Evolutionary conservation across 2,329 filamentous ascomycete genomes (phyloP).

Genomic region (Aspergillus fijiensis): DNA sequence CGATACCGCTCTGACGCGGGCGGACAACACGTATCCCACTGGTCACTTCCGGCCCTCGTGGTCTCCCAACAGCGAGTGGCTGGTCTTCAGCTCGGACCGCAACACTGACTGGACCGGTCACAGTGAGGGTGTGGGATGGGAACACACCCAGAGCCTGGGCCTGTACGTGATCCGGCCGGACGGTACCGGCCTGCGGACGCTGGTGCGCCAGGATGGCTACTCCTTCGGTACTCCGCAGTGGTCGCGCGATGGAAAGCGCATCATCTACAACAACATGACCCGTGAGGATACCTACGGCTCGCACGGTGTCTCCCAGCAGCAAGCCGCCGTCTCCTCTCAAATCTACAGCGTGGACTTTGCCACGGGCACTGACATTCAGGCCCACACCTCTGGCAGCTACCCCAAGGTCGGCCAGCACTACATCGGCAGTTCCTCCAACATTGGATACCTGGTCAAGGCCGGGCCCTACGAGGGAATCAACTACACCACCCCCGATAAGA

Average conservation of each 20-base stretch:
- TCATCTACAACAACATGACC: constrained; percentile 44
- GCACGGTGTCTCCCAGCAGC: constrained; percentile 30
- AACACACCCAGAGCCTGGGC: constrained; percentile 44
- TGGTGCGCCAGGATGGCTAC: constrained; percentile 35
- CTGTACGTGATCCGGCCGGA: constrained; percentile 43
- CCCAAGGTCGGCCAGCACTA: constrained; percentile 10
- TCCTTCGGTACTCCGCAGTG: constrained; percentile 42
- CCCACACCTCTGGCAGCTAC: constrained; percentile 5
- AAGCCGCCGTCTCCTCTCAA: not conserved
- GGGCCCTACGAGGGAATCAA: constrained; percentile 4
- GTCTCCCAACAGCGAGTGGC: constrained; percentile 45
- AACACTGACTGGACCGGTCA: constrained; percentile 47
- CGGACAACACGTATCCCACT: constrained; percentile 28
- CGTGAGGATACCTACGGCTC: constrained; percentile 40
- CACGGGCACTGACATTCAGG: constrained; percentile 32
- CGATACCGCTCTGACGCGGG: constrained; percentile 26
- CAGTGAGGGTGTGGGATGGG: constrained; percentile 40
- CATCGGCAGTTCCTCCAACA: constrained; percentile 5
- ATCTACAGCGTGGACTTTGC: constrained; percentile 37
- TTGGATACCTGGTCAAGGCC: constrained; percentile 4
- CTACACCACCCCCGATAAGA: constrained; percentile 3
- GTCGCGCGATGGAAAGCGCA: constrained; percentile 37
- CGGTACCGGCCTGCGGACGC: constrained; percentile 38
- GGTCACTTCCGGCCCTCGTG: constrained; percentile 43
- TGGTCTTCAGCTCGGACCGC: constrained; percentile 44